Evolutionary conservation across 73 alveolate genomes (phyloP).

Genomic region (Urostyla sp.): DNA sequence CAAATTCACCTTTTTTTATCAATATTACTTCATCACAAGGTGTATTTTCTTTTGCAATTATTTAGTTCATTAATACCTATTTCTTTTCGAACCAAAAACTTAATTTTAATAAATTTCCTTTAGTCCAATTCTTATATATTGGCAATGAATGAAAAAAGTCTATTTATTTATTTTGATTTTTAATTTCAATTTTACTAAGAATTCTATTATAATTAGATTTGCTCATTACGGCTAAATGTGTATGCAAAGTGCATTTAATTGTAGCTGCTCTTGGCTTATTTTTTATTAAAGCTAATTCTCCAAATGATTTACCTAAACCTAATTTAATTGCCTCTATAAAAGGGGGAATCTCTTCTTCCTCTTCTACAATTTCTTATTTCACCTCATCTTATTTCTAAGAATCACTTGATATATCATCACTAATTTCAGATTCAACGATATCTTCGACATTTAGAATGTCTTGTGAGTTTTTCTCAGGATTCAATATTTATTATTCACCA

Average conservation of each 20-base stretch:
- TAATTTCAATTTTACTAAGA: constrained; percentile 27
- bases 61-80: background rate
- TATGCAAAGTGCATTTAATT: constrained; percentile 9
- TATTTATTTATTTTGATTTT: background rate
- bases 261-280: constrained; percentile 74
- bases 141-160: constrained; percentile 30
- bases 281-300: constrained; percentile 74
- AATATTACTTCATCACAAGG: constrained; percentile 30
- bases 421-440: too few relatives aligned
- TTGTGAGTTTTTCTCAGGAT: too few relatives aligned
- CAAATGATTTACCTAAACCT: constrained; percentile 59
- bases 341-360: constrained; percentile 36
- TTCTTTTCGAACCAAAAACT: background rate
- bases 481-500: too few relatives aligned
- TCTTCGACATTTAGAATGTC: too few relatives aligned
- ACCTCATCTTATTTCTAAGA: background rate
- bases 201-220: constrained; percentile 36
- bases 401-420: too few relatives aligned
- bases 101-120: constrained; percentile 3
- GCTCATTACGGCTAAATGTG: constrained; percentile 42
- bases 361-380: background rate
- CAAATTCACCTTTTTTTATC: constrained; percentile 43
- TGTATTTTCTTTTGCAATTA: constrained; percentile 28
- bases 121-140: constrained; percentile 14
- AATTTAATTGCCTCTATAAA: constrained; percentile 47